Conservation (phyloP, 2,329 filamentous ascomycete genomes). For the Ophiognomonia clavigignenti-juglandacearum region DNA sequence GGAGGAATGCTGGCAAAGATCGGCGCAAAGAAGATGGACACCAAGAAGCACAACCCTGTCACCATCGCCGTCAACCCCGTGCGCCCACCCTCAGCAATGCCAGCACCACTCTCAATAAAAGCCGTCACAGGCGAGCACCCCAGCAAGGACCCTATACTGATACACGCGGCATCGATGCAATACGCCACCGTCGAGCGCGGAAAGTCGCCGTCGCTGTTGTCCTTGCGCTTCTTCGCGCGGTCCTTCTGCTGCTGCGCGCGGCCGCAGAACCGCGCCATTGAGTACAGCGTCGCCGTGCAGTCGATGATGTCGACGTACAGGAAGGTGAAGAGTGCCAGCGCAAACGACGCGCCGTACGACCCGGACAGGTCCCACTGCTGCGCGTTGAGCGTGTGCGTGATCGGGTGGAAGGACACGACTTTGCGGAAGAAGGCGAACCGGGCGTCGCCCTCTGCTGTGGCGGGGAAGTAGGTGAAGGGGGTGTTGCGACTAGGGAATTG, state of each 20-base stretch:
- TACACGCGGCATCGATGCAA: constrained; percentile 64
- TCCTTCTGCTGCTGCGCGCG: constrained; percentile 38
- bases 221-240: constrained; percentile 37
- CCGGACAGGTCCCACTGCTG: constrained; percentile 62
- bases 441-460: constrained; percentile 57
- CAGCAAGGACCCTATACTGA: constrained; percentile 68
- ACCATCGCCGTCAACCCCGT: constrained; percentile 79
- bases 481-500: constrained; percentile 50
- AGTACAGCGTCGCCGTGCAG: constrained; percentile 71
- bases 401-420: constrained; percentile 67
- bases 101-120: constrained; percentile 84
- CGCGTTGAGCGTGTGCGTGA: constrained; percentile 55
- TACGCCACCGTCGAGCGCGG: constrained; percentile 80
- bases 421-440: constrained; percentile 70
- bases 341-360: constrained; percentile 56
- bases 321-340: constrained; percentile 69
- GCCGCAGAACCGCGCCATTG: constrained; percentile 70
- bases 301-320: constrained; percentile 78
- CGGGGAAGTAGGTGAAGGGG: constrained; percentile 67
- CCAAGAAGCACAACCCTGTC: constrained; percentile 78
- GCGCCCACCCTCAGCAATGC: constrained; percentile 81
- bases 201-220: constrained; percentile 65
- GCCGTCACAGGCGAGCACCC: constrained; percentile 79
- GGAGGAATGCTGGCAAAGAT: constrained; percentile 87
- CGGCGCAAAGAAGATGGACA: constrained; percentile 83